phyloP scores from a whole-genome alignment of 768 basidiomycete species.

The Serendipita vermifera region DNA sequence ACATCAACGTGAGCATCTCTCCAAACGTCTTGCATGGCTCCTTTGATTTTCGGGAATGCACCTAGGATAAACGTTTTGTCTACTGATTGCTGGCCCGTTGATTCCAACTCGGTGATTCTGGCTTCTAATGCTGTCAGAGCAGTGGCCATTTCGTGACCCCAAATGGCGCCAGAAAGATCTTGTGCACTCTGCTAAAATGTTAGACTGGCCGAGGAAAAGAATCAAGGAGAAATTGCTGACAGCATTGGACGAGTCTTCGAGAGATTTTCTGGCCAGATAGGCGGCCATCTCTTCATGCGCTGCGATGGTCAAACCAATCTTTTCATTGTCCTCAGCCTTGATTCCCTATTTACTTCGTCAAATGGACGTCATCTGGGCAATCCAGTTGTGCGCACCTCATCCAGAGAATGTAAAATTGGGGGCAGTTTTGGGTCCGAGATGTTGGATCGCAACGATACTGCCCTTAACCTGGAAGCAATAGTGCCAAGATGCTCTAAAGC shows the following conservation, averaged over 20 bases:
- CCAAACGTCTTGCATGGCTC: constrained; percentile 61
- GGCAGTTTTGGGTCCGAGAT: constrained; percentile 24
- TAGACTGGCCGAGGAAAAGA: background rate
- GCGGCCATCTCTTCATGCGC: constrained; percentile 52
- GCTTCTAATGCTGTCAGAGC: constrained; percentile 47
- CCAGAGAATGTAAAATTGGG: constrained; percentile 40
- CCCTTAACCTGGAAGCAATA: constrained; percentile 73
- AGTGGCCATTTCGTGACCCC: constrained; percentile 72
- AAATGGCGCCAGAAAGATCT: constrained; percentile 64
- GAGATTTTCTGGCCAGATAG: constrained; percentile 56
- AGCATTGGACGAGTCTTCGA: constrained; percentile 70
- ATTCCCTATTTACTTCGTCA: background rate
- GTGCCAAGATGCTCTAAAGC: constrained; percentile 88
- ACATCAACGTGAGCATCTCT: constrained; percentile 53
- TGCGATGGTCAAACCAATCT: constrained; percentile 44
- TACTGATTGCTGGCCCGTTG: constrained; percentile 24
- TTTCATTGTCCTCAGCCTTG: constrained; percentile 29
- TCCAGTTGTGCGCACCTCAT: constrained; percentile 41
- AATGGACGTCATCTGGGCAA: background rate
- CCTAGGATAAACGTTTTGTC: constrained; percentile 26
- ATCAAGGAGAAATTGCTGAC: no score
- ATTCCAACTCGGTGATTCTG: constrained; percentile 30
- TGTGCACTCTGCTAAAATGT: constrained; percentile 52
- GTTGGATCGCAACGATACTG: constrained; percentile 32
- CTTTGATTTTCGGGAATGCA: constrained; percentile 47